Evolutionary conservation across 179 eudicot species (phyloP), one percentile per base, ranked within the genome.

Genomic region (Sideroxylon spinosum): DNA sequence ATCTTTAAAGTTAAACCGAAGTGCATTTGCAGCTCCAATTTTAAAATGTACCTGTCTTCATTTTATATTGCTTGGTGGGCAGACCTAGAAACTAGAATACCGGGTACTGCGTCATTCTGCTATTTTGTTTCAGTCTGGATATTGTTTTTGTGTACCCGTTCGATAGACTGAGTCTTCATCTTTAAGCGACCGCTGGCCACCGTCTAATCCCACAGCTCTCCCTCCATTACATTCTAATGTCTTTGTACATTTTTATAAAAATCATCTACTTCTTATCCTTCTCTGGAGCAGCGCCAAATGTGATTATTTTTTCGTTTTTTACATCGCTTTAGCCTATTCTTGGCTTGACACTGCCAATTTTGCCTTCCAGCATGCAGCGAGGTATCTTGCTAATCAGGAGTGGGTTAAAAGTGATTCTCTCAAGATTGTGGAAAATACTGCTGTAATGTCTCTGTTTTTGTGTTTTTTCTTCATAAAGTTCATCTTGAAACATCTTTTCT

Each of bases 371-470:
- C 98, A 95, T 90, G 98, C 98, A 81, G 98, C 98, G 79, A 86
- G 98, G 79, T 93, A 91, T 83, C 91, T 95, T 71, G 98, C 95
- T 75, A 95, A 95, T 82, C 98, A 90, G 85, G 98, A 95, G 83
- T 95, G 98, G 98, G 98, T 95, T 69, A 95, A 93, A 87, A 88
- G 88, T 73, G 98, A 95, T 87, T 95, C 98, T 75, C 87, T 95
- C 82, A 95, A 95, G 86, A 95, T 93, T 53, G 93, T 95, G 75
- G 98, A 95, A 81, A 95, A 95, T 80, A 95, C 98, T 79, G 92
- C 97, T 76, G 98, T 94, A 90, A 79, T 67, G 61, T 72, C 75
- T 81, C 75, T 65, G 69, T 46, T 71, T 71, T 64, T 26, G 28
- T 29, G 4, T 26, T 75, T 68, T 29, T 28, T 68, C 48, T 50